Conservation (phyloP, 2,329 filamentous ascomycete species). For the Epichloe festucae region DNA sequence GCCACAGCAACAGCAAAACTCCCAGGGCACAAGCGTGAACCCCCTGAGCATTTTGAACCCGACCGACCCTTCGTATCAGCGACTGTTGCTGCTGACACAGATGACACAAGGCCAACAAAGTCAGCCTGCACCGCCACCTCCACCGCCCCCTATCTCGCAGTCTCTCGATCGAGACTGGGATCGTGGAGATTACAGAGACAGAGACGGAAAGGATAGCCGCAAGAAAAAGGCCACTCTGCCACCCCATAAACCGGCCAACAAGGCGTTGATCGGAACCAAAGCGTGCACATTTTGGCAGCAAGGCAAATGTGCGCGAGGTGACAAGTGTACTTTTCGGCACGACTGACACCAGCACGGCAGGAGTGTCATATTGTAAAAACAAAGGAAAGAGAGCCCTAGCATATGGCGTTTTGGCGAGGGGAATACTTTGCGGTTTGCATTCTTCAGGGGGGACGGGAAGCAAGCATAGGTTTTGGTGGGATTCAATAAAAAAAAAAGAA, state of each 20-base stretch:
- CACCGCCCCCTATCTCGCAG: conserved; percentile 5
- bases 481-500: background rate
- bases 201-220: conserved; percentile 24
- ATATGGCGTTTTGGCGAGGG: conserved; percentile 3
- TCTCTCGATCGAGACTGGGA: conserved; percentile 13
- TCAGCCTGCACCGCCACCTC: conserved; percentile 12
- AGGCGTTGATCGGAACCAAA: conserved; percentile 49
- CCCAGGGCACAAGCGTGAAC: conserved; percentile 10
- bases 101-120: conserved; percentile 21
- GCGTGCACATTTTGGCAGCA: conserved; percentile 58
- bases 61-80: conserved; percentile 27
- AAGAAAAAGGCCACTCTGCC: conserved; percentile 29
- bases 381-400: background rate
- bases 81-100: conserved; percentile 26
- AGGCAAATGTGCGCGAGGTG: conserved; percentile 59
- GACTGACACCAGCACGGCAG: conserved; percentile 23
- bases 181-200: conserved; percentile 19
- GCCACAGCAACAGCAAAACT: conserved; percentile 9
- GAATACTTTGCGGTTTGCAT: background rate
- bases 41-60: conserved; percentile 19
- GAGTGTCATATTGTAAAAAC: background rate
- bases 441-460: background rate
- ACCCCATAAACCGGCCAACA: conserved; percentile 35
- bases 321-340: conserved; percentile 62
- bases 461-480: background rate